Evolutionary conservation across 1,284 basidiomycete genomes (phyloP).

Genomic region (Apiotrichum montevideense): DNA sequence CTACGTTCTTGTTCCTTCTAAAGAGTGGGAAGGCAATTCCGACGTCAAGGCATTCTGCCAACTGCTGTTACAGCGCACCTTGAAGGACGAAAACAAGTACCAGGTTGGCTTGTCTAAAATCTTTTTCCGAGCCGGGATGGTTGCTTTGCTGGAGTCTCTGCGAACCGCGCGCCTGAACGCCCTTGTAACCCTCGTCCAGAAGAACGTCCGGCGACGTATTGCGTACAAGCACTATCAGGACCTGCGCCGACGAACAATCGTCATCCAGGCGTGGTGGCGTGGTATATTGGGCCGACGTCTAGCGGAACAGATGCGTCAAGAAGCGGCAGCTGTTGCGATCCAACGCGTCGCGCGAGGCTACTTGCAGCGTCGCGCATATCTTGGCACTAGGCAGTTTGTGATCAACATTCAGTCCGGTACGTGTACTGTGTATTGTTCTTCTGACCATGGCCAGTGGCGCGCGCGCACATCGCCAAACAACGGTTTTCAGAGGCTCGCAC

Average conservation of each 20-base stretch:
- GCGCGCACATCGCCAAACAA: slow-evolving; percentile 70
- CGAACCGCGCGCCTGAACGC: slow-evolving; percentile 81
- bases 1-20: slow-evolving; percentile 89
- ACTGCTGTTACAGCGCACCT: slow-evolving; percentile 75
- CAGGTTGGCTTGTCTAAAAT: slow-evolving; percentile 97
- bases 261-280: slow-evolving; percentile 91
- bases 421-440: slow-evolving; percentile 42
- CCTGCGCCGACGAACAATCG: slow-evolving; percentile 68
- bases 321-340: slow-evolving; percentile 68
- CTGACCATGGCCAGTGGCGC: slow-evolving; percentile 56
- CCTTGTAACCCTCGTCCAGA: slow-evolving; percentile 92
- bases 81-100: slow-evolving; percentile 92
- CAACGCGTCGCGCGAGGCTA: slow-evolving; percentile 69
- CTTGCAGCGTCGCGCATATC: slow-evolving; percentile 66
- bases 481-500: slow-evolving; percentile 59
- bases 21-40: slow-evolving; percentile 66
- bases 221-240: slow-evolving; percentile 73
- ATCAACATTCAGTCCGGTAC: slow-evolving; percentile 76
- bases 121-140: slow-evolving; percentile 98
- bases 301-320: slow-evolving; percentile 64
- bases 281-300: slow-evolving; percentile 68
- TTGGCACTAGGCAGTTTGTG: slow-evolving; percentile 60
- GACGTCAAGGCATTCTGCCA: slow-evolving; percentile 78
- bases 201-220: slow-evolving; percentile 85
- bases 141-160: slow-evolving; percentile 89